A percentile compares a stretch with the other conserved stretches of the same genome.
Conservation (phyloP, 2,329 filamentous ascomycete genomes). For the Huntiella bhutanensis region DNA sequence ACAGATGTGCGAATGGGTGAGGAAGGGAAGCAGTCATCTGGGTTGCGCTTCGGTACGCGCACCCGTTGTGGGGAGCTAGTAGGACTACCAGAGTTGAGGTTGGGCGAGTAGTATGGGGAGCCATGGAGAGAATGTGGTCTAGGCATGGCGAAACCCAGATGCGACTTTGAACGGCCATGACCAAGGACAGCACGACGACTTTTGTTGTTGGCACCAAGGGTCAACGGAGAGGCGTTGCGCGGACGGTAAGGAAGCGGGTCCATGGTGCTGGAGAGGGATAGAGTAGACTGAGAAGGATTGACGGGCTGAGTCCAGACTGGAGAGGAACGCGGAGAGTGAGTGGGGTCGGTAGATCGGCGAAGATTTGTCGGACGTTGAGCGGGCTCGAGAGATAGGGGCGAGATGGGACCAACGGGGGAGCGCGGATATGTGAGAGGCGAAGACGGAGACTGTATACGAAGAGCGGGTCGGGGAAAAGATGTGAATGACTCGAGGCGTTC, state of each 20-base stretch:
- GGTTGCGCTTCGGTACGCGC: constrained; percentile 34
- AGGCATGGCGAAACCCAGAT: constrained; percentile 30
- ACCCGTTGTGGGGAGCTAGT: constrained; percentile 32
- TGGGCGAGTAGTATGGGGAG: constrained; percentile 35
- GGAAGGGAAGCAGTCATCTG: constrained; percentile 38
- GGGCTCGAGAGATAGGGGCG: constrained; percentile 24
- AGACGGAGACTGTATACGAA: constrained; percentile 26
- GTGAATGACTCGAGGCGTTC: constrained; percentile 50
- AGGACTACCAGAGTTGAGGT: constrained; percentile 35
- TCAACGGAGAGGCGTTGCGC: constrained; percentile 42
- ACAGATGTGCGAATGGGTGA: constrained; percentile 36
- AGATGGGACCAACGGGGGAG: constrained; percentile 6
- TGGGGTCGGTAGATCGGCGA: constrained; percentile 41
- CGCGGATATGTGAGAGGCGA: constrained; percentile 14
- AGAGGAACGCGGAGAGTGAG: constrained; percentile 32
- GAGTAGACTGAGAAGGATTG: constrained; percentile 14
- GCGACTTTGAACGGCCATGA: constrained; percentile 11
- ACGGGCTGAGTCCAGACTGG: constrained; percentile 13
- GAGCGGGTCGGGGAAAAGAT: constrained; percentile 34
- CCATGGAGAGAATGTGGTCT: constrained; percentile 47
- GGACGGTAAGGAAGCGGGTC: constrained; percentile 30
- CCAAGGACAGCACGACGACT: background rate
- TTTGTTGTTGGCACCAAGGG: constrained; percentile 14
- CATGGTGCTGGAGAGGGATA: constrained; percentile 16
- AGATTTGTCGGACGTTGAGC: constrained; percentile 31